Conservation (phyloP, 768 basidiomycete genomes). For the Mycena albidolilacea region DNA sequence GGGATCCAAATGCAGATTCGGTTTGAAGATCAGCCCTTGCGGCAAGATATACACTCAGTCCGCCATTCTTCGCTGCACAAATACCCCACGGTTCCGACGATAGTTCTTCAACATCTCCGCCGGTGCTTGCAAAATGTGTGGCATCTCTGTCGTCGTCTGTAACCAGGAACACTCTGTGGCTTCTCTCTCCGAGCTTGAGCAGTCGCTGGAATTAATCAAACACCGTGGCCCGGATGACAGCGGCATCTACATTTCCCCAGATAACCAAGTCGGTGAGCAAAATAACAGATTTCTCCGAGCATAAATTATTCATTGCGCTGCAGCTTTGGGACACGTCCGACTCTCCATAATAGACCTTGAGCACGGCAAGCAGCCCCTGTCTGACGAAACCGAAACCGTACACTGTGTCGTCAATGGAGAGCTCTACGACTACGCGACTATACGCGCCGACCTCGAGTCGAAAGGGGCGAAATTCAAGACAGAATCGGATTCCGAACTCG, state of each 20-base stretch:
- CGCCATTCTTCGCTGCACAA: too few relatives aligned
- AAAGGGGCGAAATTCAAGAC: constrained; percentile 19
- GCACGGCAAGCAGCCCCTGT: constrained; percentile 19
- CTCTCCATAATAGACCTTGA: constrained; percentile 24
- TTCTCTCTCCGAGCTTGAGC: not conserved
- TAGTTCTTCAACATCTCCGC: too few relatives aligned
- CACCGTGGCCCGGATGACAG: constrained; percentile 12
- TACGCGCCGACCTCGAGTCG: constrained; percentile 14
- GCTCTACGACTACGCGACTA: constrained; percentile 6
- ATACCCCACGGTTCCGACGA: too few relatives aligned
- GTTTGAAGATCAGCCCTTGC: too few relatives aligned
- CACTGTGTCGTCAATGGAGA: constrained; percentile 24
- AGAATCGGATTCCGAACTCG: constrained; percentile 16
- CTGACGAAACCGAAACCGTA: constrained; percentile 12
- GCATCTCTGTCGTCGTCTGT: constrained; percentile 7
- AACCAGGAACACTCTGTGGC: too few relatives aligned
- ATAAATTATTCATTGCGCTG: not conserved
- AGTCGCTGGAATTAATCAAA: constrained; percentile 8
- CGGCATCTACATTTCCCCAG: constrained; percentile 10
- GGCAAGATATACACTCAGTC: too few relatives aligned
- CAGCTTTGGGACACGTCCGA: constrained; percentile 19
- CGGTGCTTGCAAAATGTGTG: constrained; percentile 11
- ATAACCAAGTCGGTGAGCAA: constrained; percentile 8
- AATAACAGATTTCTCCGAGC: not conserved
- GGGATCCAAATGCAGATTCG: too few relatives aligned